Percentiles rank a stretch among this genome's conserved stretches.
These are phyloP conservation scores for Penicillium brevicompactum DNA, from an alignment of 2,329 filamentous ascomycete genomes.

Conservation along the genomic window DNA sequence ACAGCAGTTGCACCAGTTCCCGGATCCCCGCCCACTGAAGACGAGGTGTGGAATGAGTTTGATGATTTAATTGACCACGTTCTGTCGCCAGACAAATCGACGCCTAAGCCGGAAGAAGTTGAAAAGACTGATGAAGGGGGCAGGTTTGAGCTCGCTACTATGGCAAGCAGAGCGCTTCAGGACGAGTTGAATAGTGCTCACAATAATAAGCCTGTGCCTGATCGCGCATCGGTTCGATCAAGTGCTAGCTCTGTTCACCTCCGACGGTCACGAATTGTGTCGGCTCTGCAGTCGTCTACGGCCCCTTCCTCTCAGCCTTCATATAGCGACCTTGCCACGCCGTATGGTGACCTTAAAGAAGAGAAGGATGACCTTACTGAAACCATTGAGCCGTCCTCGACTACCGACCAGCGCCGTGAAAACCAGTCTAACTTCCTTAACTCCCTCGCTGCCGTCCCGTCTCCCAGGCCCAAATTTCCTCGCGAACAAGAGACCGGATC, in stretches of 20 bases:
- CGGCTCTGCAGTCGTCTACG: constrained; percentile 52
- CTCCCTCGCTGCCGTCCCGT: constrained; percentile 26
- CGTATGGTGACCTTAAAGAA: constrained; percentile 46
- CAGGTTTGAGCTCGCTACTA: constrained; percentile 40
- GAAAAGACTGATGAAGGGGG: constrained; percentile 21
- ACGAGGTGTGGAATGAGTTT: constrained; percentile 94
- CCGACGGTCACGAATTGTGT: constrained; percentile 54
- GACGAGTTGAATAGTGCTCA: constrained; percentile 33
- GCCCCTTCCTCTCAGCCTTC: constrained; percentile 56
- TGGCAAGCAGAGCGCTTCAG: constrained; percentile 42
- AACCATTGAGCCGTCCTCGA: constrained; percentile 16
- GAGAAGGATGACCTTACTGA: constrained; percentile 8
- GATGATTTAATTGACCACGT: constrained; percentile 81
- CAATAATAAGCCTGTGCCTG: constrained; percentile 12
- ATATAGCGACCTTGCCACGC: constrained; percentile 55
- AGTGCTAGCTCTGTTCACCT: constrained; percentile 42
- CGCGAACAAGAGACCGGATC: constrained; percentile 41
- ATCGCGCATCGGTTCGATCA: constrained; percentile 29
- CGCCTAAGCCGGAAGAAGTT: constrained; percentile 20
- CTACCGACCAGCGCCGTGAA: constrained; percentile 22
- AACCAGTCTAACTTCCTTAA: constrained; percentile 30
- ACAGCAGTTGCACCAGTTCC: constrained; percentile 68
- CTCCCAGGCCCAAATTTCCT: constrained; percentile 26
- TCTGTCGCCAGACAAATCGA: constrained; percentile 49
- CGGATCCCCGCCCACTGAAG: constrained; percentile 68